Base-by-base conservation (phyloP, 1,139 yeast species). In the Petasospora rhodanensis region DNA sequence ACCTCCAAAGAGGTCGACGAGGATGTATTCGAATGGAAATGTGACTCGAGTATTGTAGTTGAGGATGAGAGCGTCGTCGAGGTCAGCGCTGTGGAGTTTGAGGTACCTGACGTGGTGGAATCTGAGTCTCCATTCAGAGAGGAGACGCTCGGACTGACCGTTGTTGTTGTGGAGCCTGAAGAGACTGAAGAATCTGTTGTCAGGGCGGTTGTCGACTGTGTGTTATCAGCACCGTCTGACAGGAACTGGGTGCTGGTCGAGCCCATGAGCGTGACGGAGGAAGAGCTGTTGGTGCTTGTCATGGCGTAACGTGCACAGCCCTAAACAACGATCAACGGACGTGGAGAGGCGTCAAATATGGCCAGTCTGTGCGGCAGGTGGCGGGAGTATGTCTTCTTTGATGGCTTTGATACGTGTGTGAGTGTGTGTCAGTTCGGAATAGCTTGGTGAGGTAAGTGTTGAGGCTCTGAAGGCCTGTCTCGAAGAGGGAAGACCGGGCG, bases 261-360 rank as follows among this genome's bases (percentile, higher is more conserved):
- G 22, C 40, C 40, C 36, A 32, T 32, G 24, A 29, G 14, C 10
- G 40, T 36, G 27, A 24, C 21, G 22, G 40, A 22, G 6, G 22
- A 26, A 12, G 33, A 22, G 12, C 22, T 21, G 19, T 31, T 29
- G 14, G 26, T 8, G 26, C 28, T 31, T 4, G 32, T 25, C 36
- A 32, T 31, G 13, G 8, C 13, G 23, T n/a, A n/a, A n/a, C n/a
- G n/a, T n/a, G n/a, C n/a, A n/a, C n/a, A n/a, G n/a, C n/a, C n/a
- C n/a, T n/a, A n/a, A n/a, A n/a, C n/a, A n/a, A n/a, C n/a, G n/a
- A n/a, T n/a, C n/a, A n/a, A n/a, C n/a, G n/a, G n/a, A n/a, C n/a
- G n/a, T n/a, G n/a, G n/a, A n/a, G n/a, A n/a, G n/a, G n/a, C n/a
- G n/a, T n/a, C n/a, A n/a, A n/a, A n/a, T n/a, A n/a, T n/a, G n/a